These are phyloP conservation scores for Zygosaccharomyces bailii DNA, from an alignment of 805 yeast species.

Conservation along the genomic window DNA sequence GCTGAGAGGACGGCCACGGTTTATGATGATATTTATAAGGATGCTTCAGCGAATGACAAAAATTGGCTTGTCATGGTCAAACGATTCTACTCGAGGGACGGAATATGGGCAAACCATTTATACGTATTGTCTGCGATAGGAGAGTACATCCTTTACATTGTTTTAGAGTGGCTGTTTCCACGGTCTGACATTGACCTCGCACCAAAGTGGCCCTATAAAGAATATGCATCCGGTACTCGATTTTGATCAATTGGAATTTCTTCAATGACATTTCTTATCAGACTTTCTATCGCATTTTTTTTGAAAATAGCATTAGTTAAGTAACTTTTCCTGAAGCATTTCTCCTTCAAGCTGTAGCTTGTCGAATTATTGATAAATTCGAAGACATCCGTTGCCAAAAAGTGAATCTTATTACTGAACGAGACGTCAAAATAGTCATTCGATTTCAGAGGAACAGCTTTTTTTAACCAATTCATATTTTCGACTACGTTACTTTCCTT, in stretches of 20 bases:
- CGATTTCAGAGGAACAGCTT: no score
- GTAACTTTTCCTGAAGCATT: slow-evolving; percentile 1
- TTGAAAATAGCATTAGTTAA: slow-evolving; percentile 7
- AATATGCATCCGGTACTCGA: slow-evolving; percentile 6
- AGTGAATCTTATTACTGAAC: slow-evolving; percentile 1
- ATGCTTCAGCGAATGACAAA: slow-evolving; percentile 42
- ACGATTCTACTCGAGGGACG: slow-evolving; percentile 51
- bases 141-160: slow-evolving; percentile 60
- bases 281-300: background rate
- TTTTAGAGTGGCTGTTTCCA: slow-evolving; percentile 74
- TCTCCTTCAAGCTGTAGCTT: background rate
- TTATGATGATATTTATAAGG: slow-evolving; percentile 48
- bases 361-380: slow-evolving; percentile 5
- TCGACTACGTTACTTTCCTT: background rate
- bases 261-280: no score
- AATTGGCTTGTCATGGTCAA: slow-evolving; percentile 57
- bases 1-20: slow-evolving; percentile 84
- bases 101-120: slow-evolving; percentile 82
- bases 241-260: background rate
- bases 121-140: slow-evolving; percentile 77
- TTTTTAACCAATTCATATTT: slow-evolving; percentile 8
- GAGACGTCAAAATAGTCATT: background rate
- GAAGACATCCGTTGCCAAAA: slow-evolving; percentile 1
- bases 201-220: slow-evolving; percentile 65
- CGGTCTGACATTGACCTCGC: slow-evolving; percentile 65